These are phyloP conservation scores for Musa balbisiana DNA, from an alignment of 202 grass and related monocot genomes.

Conservation along the genomic window DNA sequence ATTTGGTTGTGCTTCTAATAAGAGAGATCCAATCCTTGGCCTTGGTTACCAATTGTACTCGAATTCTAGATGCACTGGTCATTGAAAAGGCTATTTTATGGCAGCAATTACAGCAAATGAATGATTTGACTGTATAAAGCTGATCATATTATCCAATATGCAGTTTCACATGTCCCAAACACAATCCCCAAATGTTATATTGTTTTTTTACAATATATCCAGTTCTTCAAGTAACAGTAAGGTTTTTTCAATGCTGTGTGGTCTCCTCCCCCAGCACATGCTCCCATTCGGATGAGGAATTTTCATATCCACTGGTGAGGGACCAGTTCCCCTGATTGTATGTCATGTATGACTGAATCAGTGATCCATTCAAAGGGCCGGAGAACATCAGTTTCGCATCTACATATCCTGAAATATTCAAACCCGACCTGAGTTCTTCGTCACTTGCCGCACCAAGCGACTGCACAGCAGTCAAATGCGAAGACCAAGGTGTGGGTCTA, in stretches of 20 bases:
- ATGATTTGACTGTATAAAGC: not conserved
- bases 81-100: not conserved
- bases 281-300: not conserved
- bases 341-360: not conserved
- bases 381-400: not conserved
- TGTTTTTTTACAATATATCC: not conserved
- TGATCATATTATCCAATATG: not conserved
- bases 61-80: not conserved
- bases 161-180: not conserved
- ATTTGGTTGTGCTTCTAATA: too few relatives aligned
- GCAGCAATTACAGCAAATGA: not conserved
- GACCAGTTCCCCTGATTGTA: constrained; percentile 2
- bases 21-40: too few relatives aligned
- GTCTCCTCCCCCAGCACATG: not conserved
- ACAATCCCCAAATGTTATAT: not conserved
- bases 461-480: not conserved
- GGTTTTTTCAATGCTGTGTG: not conserved
- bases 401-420: not conserved
- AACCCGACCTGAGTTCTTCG: not conserved
- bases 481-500: not conserved
- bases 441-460: not conserved
- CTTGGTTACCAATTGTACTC: not conserved
- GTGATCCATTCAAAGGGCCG: constrained; percentile 7
- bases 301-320: not conserved
- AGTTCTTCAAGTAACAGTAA: not conserved